Evolutionary conservation across 2,329 filamentous ascomycete genomes (phyloP).

Genomic region (Fusarium sp.): DNA sequence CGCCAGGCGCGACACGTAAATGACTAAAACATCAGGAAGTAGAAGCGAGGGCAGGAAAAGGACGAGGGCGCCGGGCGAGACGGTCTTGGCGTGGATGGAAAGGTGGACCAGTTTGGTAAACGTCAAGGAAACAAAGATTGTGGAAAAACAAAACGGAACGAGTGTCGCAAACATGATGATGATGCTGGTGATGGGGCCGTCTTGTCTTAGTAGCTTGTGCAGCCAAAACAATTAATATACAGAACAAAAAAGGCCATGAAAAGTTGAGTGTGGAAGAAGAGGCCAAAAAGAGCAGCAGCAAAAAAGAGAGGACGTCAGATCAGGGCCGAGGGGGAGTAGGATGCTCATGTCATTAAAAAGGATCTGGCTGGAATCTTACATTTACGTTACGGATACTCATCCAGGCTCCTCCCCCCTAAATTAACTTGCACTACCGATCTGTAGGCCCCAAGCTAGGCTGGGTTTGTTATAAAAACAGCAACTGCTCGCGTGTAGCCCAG

Average conservation of each 20-base stretch:
- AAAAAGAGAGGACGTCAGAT: constrained; percentile 10
- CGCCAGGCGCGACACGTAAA: constrained; percentile 47
- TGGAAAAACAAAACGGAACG: constrained; percentile 50
- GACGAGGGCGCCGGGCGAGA: constrained; percentile 45
- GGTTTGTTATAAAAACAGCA: constrained; percentile 38
- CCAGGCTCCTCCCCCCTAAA: constrained; percentile 10
- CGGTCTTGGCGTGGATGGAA: constrained; percentile 45
- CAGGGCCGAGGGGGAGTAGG: constrained; percentile 2
- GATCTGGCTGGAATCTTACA: background rate
- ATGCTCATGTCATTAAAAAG: constrained; percentile 6
- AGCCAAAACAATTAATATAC: background rate
- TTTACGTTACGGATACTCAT: constrained; percentile 8
- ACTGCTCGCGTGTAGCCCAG: constrained; percentile 43
- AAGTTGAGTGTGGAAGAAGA: background rate
- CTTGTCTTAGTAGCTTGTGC: constrained; percentile 1
- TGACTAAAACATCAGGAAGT: constrained; percentile 46
- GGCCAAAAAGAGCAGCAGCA: constrained; percentile 1
- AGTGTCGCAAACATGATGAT: constrained; percentile 42
- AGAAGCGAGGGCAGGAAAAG: constrained; percentile 51
- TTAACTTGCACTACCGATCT: constrained; percentile 1
- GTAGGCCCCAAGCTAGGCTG: background rate
- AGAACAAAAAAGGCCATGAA: background rate
- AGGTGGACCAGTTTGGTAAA: constrained; percentile 51
- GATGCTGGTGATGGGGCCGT: background rate
- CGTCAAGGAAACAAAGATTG: constrained; percentile 48